Evolutionary conservation across 352 stramenopile species (phyloP).

Genomic region (Globisporangium cylindrosporum): DNA sequence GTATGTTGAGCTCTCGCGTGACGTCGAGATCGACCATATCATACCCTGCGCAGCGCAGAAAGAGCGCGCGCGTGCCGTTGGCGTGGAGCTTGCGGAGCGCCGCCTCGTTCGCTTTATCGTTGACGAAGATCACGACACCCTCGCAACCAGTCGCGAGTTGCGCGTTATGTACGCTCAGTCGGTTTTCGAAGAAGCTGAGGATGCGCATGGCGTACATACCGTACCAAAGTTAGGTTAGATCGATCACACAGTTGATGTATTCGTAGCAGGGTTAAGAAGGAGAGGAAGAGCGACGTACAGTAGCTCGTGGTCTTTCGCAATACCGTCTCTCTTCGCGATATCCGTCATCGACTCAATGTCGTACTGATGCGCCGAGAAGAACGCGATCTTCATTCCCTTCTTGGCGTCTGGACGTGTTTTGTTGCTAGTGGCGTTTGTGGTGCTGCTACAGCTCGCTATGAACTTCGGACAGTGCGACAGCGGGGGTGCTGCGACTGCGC

Average conservation of each 20-base stretch:
- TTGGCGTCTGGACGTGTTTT: conserved; percentile 6
- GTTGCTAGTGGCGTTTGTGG: background rate
- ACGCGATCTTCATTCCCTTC: conserved; percentile 61
- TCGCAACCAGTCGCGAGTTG: conserved; percentile 56
- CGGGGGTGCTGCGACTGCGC: background rate
- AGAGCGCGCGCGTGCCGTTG: conserved; percentile 56
- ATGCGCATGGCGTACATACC: background rate
- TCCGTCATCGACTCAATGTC: conserved; percentile 60
- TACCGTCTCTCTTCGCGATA: conserved; percentile 35
- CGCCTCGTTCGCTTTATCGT: conserved; percentile 67
- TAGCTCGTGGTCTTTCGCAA: conserved; percentile 49
- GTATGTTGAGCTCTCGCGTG: background rate
- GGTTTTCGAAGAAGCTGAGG: conserved; percentile 50
- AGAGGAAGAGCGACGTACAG: conserved; percentile 28
- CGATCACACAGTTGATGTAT: background rate
- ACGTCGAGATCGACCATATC: background rate
- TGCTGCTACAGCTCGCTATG: background rate
- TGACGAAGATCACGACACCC: conserved; percentile 82
- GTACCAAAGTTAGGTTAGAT: background rate
- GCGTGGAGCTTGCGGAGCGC: conserved; percentile 53
- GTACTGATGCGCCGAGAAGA: conserved; percentile 77
- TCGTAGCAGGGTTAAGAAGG: background rate
- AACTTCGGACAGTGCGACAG: background rate
- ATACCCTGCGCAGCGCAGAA: conserved; percentile 68
- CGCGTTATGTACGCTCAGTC: conserved; percentile 46